Base-by-base conservation (phyloP, 768 basidiomycete species). In the Termitomyces sp. region DNA sequence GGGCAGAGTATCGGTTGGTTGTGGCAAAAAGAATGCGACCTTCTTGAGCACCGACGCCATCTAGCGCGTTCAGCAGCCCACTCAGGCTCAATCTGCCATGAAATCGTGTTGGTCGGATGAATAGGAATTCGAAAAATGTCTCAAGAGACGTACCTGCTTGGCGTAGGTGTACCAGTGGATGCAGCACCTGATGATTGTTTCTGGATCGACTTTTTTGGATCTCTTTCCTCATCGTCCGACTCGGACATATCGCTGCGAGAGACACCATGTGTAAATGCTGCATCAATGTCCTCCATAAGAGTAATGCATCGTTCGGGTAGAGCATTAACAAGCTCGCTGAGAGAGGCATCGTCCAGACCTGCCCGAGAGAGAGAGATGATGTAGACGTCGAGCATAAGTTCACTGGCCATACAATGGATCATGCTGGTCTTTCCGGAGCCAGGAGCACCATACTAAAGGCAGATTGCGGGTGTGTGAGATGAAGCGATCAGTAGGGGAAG, bases 201-300 rank as follows among this genome's bases (percentile, higher is more conserved):
- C 16, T 24, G 18, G n/a, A 35, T 32, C 3, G 24, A 51, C 15
- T 56, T 48, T 38, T 48, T 60, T 8, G 20, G 7, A 35, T 58
- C 44, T 22, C 55, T 38, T 22, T 56, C 52, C 33, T 60, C 56
- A 4, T 49, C 16, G n/a, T 58, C 35, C 18, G 45, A 22, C 36
- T 38, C 52, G 4, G 20, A 24, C 15, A 22, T 53, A 12, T 53
- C 55, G 4, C 69, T 67, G 9, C 74, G 71, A 18, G 68, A 74
- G 28, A 76, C 54, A 2, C 66, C 67, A 53, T 71, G 70, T 7
- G 72, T 74, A 68, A 89, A 86, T 1, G 85, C 85, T 0, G 84
- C 88, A 62, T 90, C 89, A 55, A 90, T 84, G 69, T 90, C 89
- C 67, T 90, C 88, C 80, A 90, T 87, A 20, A 91, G 76, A 16